Base-by-base conservation (phyloP, 2,329 filamentous ascomycete species). In the Fusarium sp. region DNA sequence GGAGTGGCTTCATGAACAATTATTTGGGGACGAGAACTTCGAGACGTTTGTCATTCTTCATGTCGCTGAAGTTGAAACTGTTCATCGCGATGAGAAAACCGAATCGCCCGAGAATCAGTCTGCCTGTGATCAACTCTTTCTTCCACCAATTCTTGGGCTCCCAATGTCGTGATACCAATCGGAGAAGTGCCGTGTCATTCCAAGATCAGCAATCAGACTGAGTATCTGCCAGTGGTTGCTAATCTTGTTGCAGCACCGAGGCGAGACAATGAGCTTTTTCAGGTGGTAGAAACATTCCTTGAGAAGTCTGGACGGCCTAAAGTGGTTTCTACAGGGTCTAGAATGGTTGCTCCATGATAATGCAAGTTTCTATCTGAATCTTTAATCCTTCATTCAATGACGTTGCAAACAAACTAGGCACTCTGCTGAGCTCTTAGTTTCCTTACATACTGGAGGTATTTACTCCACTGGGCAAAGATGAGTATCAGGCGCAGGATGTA, bases 141-240 rank as follows among this genome's bases (percentile, higher is more conserved):
- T 52, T 0, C 6, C 49, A 4, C 49, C 49, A 0, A 27, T 38
- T 52, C 33, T 12, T 12, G 3, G 18, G 4, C 1, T 0, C 18
- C 33, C 1, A 22, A 52, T 15, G 33, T 52, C 4, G 49, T 52
- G 27, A 4, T 52, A 11, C 49, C 22, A 12, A 38, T 52, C 2
- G 33, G 33, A 12, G 49, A 38, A 9, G 8, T 0, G 6, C 1
- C 2, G 1, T 52, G 38, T 5, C 0, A n/a, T 36, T 52, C 33
- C 20, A 52, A 13, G 1, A 38, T 38, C 6, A 38, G 17, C 12
- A 14, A n/a, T 0, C 20, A 27, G 6, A 52, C 5, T 27, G 49
- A 52, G 33, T 52, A 36, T 36, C 33, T 52, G n/a, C 49, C 33
- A 20, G 49, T 52, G 8, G 49, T 52, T 3, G 22, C 33, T 3